phyloP scores from a whole-genome alignment of 2,329 filamentous ascomycete species.

The Endocalyx cinctus region DNA sequence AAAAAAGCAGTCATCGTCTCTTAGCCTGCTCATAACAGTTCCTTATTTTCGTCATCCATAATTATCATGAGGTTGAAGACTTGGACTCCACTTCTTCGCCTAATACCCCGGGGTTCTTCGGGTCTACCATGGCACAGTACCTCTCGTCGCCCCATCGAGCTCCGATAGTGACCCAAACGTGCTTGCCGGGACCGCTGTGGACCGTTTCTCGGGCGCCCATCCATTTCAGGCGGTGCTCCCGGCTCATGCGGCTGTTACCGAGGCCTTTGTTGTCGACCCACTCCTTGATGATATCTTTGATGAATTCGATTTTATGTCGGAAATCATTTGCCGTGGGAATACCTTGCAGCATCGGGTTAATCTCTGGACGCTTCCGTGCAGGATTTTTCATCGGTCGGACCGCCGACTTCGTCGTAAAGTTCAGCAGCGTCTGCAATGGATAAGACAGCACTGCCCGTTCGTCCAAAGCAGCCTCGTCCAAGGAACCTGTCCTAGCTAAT shows the following conservation, averaged over 20 bases:
- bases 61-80: no score
- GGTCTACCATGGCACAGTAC: conserved; percentile 51
- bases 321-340: conserved; percentile 70
- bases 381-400: conserved; percentile 39
- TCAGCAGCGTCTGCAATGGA: conserved; percentile 67
- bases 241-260: conserved; percentile 59
- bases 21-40: no score
- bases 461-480: conserved; percentile 65
- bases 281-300: conserved; percentile 62
- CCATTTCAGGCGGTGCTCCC: conserved; percentile 53
- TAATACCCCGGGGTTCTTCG: conserved; percentile 47
- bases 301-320: conserved; percentile 69
- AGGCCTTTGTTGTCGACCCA: conserved; percentile 68
- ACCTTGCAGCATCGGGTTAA: conserved; percentile 54
- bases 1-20: no score
- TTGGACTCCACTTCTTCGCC: conserved; percentile 48
- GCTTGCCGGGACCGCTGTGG: conserved; percentile 51
- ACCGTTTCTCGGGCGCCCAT: conserved; percentile 52
- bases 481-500: conserved; percentile 60
- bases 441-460: conserved; percentile 68
- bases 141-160: conserved; percentile 56
- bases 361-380: conserved; percentile 54
- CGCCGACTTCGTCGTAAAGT: conserved; percentile 51
- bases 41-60: no score
- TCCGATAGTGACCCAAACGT: conserved; percentile 67